phyloP scores from a whole-genome alignment of 78 protist species.

The Dictyostelium discoideum region DNA sequence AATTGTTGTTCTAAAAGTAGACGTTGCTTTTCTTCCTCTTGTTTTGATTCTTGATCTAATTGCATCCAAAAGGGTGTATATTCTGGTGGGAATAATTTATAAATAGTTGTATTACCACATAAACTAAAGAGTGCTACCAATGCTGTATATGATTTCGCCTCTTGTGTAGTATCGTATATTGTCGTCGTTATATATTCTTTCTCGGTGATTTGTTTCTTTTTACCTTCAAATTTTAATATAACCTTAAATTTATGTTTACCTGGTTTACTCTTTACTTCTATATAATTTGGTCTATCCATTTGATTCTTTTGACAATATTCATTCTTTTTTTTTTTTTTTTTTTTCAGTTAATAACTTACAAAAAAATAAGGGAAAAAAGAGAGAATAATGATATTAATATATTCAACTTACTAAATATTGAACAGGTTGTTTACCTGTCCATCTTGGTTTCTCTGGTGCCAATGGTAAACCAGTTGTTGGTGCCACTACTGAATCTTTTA shows the following conservation, averaged over 20 bases:
- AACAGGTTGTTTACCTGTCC: slow-evolving; percentile 70
- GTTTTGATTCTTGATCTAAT: slow-evolving; percentile 3
- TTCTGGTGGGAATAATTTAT: slow-evolving; percentile 70
- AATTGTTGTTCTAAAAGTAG: background rate
- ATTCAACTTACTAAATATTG: slow-evolving; percentile 32
- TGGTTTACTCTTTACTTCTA: slow-evolving; percentile 1
- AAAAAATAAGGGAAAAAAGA: background rate
- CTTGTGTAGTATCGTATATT: background rate
- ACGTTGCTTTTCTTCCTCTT: background rate
- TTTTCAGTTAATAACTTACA: background rate
- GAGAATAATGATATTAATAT: background rate
- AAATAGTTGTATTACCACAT: slow-evolving; percentile 47
- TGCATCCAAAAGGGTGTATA: slow-evolving; percentile 35
- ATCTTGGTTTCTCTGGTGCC: slow-evolving; percentile 45
- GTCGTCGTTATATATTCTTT: slow-evolving; percentile 10
- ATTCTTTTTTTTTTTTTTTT: background rate
- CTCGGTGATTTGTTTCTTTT: slow-evolving; percentile 33
- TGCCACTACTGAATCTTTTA: background rate
- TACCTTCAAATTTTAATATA: slow-evolving; percentile 48
- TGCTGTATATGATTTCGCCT: slow-evolving; percentile 51
- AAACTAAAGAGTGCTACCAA: slow-evolving; percentile 48
- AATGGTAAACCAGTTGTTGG: background rate
- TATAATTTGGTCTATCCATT: slow-evolving; percentile 54
- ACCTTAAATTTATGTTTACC: background rate
- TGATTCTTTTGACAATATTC: slow-evolving; percentile 78